A percentile compares a stretch with the other conserved stretches of the same genome.
Evolutionary conservation across 805 yeast species (phyloP).

Genomic region (Metschnikowia corniflorae): DNA sequence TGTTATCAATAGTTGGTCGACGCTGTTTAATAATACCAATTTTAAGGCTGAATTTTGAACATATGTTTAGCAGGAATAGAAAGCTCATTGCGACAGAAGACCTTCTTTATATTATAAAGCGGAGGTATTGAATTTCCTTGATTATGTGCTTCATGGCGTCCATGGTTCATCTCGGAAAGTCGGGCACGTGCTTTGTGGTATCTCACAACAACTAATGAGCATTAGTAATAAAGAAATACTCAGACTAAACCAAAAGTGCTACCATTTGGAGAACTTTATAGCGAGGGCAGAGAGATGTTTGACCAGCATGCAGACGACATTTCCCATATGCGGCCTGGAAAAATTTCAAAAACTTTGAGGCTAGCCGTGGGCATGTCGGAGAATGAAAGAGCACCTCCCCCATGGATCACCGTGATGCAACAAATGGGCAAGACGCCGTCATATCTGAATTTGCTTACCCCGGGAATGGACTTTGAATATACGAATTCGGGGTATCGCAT

Average conservation of each 20-base stretch:
- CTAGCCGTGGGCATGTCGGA: constrained; percentile 66
- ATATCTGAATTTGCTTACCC: constrained; percentile 62
- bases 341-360: constrained; percentile 55
- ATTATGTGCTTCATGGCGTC: too few relatives aligned
- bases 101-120: too few relatives aligned
- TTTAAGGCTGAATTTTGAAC: too few relatives aligned
- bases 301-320: constrained; percentile 38
- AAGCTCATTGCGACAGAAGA: too few relatives aligned
- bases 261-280: constrained; percentile 72
- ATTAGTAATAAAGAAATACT: too few relatives aligned
- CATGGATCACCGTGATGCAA: constrained; percentile 75
- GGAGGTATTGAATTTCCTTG: too few relatives aligned
- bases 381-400: constrained; percentile 43
- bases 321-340: constrained; percentile 59
- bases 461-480: constrained; percentile 39
- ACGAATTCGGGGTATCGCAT: constrained; percentile 32
- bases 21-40: too few relatives aligned
- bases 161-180: too few relatives aligned
- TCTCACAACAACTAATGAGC: too few relatives aligned
- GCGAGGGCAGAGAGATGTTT: constrained; percentile 63
- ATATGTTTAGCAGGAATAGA: too few relatives aligned
- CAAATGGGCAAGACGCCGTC: constrained; percentile 80
- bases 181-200: too few relatives aligned
- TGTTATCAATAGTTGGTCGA: too few relatives aligned
- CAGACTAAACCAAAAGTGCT: constrained; percentile 72